These are phyloP conservation scores for Aspergillus sp. DNA, from an alignment of 2,329 filamentous ascomycete genomes.

Conservation along the genomic window DNA sequence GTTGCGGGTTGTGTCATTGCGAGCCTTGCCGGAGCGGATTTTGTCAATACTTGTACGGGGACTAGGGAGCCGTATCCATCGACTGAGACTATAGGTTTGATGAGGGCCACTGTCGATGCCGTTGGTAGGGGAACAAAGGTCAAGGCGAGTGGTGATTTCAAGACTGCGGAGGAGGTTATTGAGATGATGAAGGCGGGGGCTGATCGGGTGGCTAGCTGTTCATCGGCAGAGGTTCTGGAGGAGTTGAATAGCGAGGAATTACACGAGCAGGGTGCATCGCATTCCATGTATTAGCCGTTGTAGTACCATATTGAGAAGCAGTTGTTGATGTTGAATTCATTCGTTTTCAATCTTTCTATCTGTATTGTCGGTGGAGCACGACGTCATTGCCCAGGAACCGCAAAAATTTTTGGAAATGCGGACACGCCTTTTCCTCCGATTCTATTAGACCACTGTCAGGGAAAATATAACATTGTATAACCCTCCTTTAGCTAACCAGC, in stretches of 20 bases:
- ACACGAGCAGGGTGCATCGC: slow-evolving; percentile 14
- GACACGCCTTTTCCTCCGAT: background rate
- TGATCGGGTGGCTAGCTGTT: slow-evolving; percentile 50
- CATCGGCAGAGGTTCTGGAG: slow-evolving; percentile 50
- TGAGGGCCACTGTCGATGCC: slow-evolving; percentile 44
- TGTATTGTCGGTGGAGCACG: background rate
- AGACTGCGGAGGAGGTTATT: slow-evolving; percentile 44
- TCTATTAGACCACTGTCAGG: background rate
- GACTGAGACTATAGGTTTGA: slow-evolving; percentile 47
- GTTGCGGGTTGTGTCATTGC: slow-evolving; percentile 49
- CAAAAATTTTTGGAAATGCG: background rate
- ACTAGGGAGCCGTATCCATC: slow-evolving; percentile 51
- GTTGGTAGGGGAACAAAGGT: slow-evolving; percentile 43
- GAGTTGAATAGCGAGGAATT: slow-evolving; percentile 23
- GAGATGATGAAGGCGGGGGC: slow-evolving; percentile 53
- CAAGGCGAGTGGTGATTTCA: slow-evolving; percentile 54
- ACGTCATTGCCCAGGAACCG: background rate
- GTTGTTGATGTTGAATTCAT: background rate
- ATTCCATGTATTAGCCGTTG: slow-evolving; percentile 5
- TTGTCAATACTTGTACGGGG: slow-evolving; percentile 56
- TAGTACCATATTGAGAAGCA: background rate
- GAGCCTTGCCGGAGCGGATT: slow-evolving; percentile 49
- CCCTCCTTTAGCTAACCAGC: background rate
- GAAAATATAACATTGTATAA: background rate
- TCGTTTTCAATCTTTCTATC: background rate